Base-by-base conservation (phyloP, 1,284 basidiomycete genomes). In the Trichosporon coremiiforme region DNA sequence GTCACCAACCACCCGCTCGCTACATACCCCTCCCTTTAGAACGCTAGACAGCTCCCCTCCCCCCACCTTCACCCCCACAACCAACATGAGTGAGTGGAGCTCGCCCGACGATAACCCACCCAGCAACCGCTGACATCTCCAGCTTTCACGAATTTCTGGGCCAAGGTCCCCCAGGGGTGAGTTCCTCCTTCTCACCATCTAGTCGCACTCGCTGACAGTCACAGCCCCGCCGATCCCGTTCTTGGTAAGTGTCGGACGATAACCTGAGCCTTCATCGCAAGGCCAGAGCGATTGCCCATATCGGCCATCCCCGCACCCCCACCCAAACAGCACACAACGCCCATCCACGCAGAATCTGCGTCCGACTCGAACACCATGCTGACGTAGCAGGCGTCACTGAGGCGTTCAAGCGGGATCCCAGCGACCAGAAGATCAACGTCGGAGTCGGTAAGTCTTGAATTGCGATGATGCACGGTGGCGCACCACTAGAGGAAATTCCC, bases 391-490 rank as follows among this genome's bases (percentile, higher is more conserved):
- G 80, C 75, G 80, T 83, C 47, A 80, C 80, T n/a, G 81, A 83
- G 68, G 79, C 78, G 68, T 83, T 77, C 76, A 98, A 96, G 87
- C 91, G 92, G 68, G 94, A 97, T 88, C 90, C 90, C 77, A 89
- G 92, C 81, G 86, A 92, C 22, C 89, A 90, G 78, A 99, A 99
- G 85, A 98, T 98, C 83, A 99, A 99, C 86, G 87, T 99, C 69
- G 96, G 96, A 82, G 94, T 95, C 74, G 94, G 94, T 81, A 81
- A 81, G 66, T 65, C n/a, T 25, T 25, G 25, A 10, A 12, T 7
- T 10, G 25, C 20, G 64, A 35, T 35, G 33, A 29, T 17, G 55
- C 33, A 29, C 36, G 35, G 66, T 38, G 63, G 22, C 36, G 25
- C 25, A 3, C 36, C 36, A 10, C 12, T 38, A 64, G 33, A 17